Conservation (phyloP, 768 basidiomycete genomes). For the Rhodosporidiobolus odoratus region DNA sequence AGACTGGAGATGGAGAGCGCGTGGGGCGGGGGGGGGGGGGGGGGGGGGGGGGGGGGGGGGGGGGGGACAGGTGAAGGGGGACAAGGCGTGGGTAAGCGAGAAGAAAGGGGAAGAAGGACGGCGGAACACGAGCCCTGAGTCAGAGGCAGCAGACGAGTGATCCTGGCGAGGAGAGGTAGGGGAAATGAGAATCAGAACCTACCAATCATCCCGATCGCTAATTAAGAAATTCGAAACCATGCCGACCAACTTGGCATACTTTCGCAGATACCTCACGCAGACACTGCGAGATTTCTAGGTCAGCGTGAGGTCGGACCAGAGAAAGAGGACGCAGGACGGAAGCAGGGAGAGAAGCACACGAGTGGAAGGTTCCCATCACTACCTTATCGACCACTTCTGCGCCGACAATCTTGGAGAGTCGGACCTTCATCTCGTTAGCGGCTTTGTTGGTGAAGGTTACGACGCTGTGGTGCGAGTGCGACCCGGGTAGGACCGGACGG, state of each 20-base stretch:
- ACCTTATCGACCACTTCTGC: slow-evolving; percentile 55
- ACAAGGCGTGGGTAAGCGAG: too few species aligned
- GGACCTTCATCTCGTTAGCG: slow-evolving; percentile 74
- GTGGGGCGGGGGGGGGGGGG: not conserved
- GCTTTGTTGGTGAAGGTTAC: slow-evolving; percentile 71
- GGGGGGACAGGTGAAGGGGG: too few species aligned
- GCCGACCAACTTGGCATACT: slow-evolving; percentile 57
- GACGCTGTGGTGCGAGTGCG: slow-evolving; percentile 16
- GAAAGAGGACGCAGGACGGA: not conserved
- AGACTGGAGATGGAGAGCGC: too few species aligned
- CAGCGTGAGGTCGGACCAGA: not conserved
- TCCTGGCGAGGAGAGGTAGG: not conserved
- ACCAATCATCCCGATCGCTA: slow-evolving; percentile 60
- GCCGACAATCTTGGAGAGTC: slow-evolving; percentile 65
- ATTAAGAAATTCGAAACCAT: slow-evolving; percentile 72
- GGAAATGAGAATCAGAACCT: not conserved
- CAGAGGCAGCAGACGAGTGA: not conserved
- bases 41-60: not conserved
- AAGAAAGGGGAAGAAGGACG: too few species aligned
- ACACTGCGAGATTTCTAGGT: not conserved
- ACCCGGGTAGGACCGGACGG: not conserved
- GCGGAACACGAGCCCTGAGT: too few species aligned
- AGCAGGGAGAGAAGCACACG: slow-evolving; percentile 4
- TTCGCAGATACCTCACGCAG: slow-evolving; percentile 54
- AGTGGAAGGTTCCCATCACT: slow-evolving; percentile 48